Base-by-base conservation (phyloP, 2,329 filamentous ascomycete species). In the Thelonectria blattea region DNA sequence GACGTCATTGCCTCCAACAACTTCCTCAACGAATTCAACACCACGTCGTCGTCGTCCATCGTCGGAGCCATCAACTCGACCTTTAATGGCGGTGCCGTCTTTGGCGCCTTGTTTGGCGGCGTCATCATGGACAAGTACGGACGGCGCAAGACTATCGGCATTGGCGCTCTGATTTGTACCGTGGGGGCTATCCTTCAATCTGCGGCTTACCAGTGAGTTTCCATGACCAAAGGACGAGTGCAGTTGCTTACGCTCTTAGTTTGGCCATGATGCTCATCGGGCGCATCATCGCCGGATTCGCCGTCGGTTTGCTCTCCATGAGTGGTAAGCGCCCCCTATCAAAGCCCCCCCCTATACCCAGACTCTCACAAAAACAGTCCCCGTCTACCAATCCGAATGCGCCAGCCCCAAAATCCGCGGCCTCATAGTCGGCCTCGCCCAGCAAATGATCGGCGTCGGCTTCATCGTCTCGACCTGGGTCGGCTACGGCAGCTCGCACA, bases 41-140 rank as follows among this genome's bases (percentile, higher is more conserved):
- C 84, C 7, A 75, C 32, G 70, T 79, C 14, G 80, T 65, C 68
- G 2, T 70, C 68, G 1, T 59, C 68, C 43, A 70, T 83, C 15
- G 79, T 85, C 49, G 85, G 85, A 3, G 84, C 83, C n/a, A 85
- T 87, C 69, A 85, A 85, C 69, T 83, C 83, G 39, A 85, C 83
- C 1, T 87, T 86, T 64, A 71, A 61, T 14, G 68, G 68, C n/a
- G 67, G 68, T 2, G 68, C 68, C 3, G 68, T 68, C 9, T 66
- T 70, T n/a, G 68, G 68, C 1, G 66, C 67, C 1, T 30, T 71
- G 2, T 67, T 71, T 3, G 65, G 65, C 5, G 68, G 68, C 20
- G 62, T 62, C 0, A 85, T 84, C 2, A 85, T 85, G 78, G 85
- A 88, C 63, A 78, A 79, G 22, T 80, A 85, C 49, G 85, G 85